phyloP scores from a whole-genome alignment of 1,139 yeast species.

The Zygoascus sp. region DNA sequence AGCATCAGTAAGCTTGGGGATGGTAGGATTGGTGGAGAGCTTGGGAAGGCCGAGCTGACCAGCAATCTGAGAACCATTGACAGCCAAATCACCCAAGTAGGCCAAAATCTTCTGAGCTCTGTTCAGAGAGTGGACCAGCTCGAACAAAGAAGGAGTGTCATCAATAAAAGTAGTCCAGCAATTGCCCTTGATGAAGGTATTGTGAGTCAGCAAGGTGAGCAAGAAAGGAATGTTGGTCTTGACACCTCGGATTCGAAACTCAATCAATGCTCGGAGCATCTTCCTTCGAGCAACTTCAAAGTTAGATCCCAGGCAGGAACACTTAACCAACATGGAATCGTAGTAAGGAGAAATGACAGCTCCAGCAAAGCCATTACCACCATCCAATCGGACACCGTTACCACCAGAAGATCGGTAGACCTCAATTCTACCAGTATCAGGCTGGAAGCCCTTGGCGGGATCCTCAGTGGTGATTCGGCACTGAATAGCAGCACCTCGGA shows the following conservation, averaged over 20 bases:
- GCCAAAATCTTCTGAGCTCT: constrained; percentile 91
- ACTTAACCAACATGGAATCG: constrained; percentile 97
- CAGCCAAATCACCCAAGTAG: constrained; percentile 87
- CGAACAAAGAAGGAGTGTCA: constrained; percentile 94
- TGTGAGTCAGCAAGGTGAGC: constrained; percentile 87
- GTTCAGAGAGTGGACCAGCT: constrained; percentile 91
- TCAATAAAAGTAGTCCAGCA: constrained; percentile 99
- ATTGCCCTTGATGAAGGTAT: constrained; percentile 77
- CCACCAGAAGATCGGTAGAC: constrained; percentile 99
- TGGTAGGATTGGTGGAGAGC: constrained; percentile 63
- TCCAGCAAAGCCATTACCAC: constrained; percentile 99
- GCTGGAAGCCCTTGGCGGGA: constrained; percentile 94
- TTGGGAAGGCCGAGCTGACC: constrained; percentile 95
- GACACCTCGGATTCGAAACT: constrained; percentile 97
- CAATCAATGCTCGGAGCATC: constrained; percentile 94
- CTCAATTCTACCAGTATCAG: constrained; percentile 97
- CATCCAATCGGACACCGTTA: constrained; percentile 97
- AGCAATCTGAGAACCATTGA: constrained; percentile 90
- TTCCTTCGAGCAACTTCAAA: constrained; percentile 95
- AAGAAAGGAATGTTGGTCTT: constrained; percentile 96
- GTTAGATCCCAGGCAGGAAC: constrained; percentile 94
- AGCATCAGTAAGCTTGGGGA: constrained; percentile 67
- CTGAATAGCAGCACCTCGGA: constrained; percentile 97
- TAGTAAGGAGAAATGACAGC: constrained; percentile 95
- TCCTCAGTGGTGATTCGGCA: constrained; percentile 99